These are phyloP conservation scores for Podospora australis DNA, from an alignment of 495 filamentous ascomycete species.

Conservation along the genomic window DNA sequence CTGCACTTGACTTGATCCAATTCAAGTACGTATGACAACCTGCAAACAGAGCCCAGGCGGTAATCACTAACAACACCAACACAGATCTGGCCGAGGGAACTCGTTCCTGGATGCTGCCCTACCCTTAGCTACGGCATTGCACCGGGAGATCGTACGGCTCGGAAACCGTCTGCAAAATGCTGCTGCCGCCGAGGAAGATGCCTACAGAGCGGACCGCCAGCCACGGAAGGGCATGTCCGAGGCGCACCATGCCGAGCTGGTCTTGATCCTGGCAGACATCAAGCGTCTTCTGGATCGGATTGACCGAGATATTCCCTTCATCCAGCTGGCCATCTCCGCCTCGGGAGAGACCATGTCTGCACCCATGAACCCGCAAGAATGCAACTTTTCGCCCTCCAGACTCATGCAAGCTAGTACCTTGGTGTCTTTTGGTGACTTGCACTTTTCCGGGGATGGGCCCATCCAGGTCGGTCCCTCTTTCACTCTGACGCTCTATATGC, in stretches of 20 bases:
- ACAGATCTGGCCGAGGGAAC: conserved; percentile 85
- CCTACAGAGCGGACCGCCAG: conserved; percentile 44
- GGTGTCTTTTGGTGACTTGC: conserved; percentile 78
- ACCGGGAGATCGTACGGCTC: conserved; percentile 79
- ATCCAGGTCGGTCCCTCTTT: conserved; percentile 88
- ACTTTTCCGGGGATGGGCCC: conserved; percentile 60
- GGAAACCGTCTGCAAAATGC: conserved; percentile 68
- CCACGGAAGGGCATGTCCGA: conserved; percentile 31
- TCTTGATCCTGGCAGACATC: conserved; percentile 67
- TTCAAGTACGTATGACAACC: conserved; percentile 53
- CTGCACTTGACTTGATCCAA: conserved; percentile 90
- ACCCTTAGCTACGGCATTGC: conserved; percentile 75
- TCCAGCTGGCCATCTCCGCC: conserved; percentile 92
- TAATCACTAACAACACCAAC: conserved; percentile 4
- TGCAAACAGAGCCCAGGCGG: conserved; percentile 1
- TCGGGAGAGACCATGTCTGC: conserved; percentile 84
- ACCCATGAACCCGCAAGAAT: conserved; percentile 50
- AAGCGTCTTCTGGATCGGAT: conserved; percentile 69
- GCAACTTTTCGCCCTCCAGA: conserved; percentile 80
- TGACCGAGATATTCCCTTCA: conserved; percentile 87
- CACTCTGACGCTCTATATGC: conserved; percentile 90
- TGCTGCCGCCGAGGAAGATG: conserved; percentile 59
- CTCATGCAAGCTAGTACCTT: conserved; percentile 91
- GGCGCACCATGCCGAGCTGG: conserved; percentile 51
- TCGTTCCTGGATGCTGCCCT: conserved; percentile 87